Base-by-base conservation (phyloP, 208 protist species). In the Leishmania guyanensis region DNA sequence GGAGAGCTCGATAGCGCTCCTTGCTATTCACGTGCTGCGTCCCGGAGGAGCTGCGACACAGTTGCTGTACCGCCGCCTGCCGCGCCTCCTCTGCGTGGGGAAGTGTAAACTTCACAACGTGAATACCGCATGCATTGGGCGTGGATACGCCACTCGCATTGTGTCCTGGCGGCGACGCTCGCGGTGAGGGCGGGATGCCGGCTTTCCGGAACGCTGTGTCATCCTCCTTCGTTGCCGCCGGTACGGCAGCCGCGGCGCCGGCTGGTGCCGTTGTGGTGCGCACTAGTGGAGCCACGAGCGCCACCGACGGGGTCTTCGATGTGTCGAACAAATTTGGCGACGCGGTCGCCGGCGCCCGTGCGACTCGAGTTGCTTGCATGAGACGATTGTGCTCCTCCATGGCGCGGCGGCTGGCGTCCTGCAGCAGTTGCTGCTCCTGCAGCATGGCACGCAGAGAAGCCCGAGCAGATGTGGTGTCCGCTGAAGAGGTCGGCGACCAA, bases 81-180 rank as follows among this genome's bases (percentile, higher is more conserved):
- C 89, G 85, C 33, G 91, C 93, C 73, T 87, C 79, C 36, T 77
- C 66, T 8, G 91, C 87, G 2, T 70, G 51, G 10, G 93, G 93
- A 75, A 96, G 56, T 12, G 87, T 94, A 54, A 96, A 91, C 69
- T 88, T 87, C 54, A 92, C 81, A 16, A 96, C 93, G 36, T 93
- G 88, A 79, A 96, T 96, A 22, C 82, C 72, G 20, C 75, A 0
- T n/a, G 65, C 17, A 14, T 29, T 53, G 14, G 39, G 46, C 68
- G 43, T 56, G 58, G 70, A 51, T 48, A 46, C 17, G 66, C 2
- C 29, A 20, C 36, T 50, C 17, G 16, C n/a, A 39, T 26, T 50
- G 66, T 29, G 66, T 39, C 66, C 66, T 39, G 70, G 73, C 46
- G 70, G 17, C 26, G 82, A 73, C 10, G 73, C 48, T 8, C 54